Conservation (phyloP, 1,139 yeast genomes). For the Protomyces macrosporus region DNA sequence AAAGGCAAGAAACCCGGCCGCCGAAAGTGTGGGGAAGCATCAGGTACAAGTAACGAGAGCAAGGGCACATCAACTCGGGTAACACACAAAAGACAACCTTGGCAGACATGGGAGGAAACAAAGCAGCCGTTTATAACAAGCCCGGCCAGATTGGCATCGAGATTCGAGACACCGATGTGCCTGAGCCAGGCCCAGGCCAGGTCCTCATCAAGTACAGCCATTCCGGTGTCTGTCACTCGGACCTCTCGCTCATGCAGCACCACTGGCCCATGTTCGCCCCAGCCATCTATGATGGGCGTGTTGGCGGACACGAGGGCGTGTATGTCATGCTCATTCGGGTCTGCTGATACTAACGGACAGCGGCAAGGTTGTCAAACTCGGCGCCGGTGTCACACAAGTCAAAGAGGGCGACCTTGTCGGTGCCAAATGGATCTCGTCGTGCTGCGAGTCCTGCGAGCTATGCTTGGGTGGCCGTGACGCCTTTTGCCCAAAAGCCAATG, state of each 20-base stretch:
- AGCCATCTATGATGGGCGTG: constrained; percentile 6
- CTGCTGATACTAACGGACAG: not conserved
- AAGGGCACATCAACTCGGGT: too few relatives aligned
- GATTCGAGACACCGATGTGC: constrained; percentile 52
- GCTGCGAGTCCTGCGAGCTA: constrained; percentile 10
- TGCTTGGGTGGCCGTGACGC: constrained; percentile 21
- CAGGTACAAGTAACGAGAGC: too few relatives aligned
- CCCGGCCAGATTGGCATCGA: constrained; percentile 18
- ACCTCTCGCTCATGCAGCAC: constrained; percentile 67
- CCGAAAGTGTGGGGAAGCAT: too few relatives aligned
- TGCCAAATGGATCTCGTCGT: constrained; percentile 21
- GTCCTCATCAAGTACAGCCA: constrained; percentile 57
- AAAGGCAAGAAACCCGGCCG: too few relatives aligned
- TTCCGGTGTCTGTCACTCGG: constrained; percentile 67
- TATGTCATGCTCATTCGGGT: not conserved
- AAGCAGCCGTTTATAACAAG: constrained; percentile 19
- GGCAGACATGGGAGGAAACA: constrained; percentile 13
- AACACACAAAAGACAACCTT: too few relatives aligned
- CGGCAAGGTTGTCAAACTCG: constrained; percentile 17
- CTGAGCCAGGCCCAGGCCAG: constrained; percentile 56
- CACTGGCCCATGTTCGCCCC: constrained; percentile 51
- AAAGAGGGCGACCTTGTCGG: constrained; percentile 24
- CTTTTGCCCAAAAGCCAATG: constrained; percentile 3
- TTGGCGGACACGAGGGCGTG: constrained; percentile 4
- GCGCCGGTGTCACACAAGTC: constrained; percentile 11